phyloP scores from a whole-genome alignment of 2,329 filamentous ascomycete species.

The Cytospora paraplurivora region DNA sequence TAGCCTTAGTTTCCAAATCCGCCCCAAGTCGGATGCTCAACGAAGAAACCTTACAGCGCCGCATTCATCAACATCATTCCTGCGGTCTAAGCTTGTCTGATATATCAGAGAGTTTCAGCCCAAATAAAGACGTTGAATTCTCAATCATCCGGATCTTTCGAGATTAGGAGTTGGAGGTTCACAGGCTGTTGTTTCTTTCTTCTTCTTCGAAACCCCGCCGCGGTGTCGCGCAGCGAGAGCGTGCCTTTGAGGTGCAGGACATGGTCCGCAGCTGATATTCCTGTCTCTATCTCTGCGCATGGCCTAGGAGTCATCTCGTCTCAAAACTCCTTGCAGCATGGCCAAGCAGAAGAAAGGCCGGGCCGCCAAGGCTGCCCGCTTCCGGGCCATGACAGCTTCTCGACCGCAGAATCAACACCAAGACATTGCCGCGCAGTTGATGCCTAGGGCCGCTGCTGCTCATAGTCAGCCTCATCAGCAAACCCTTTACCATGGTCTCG shows the following conservation, averaged over 20 bases:
- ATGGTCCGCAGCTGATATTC: background rate
- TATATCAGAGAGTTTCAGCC: too few relatives aligned
- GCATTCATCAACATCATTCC: background rate
- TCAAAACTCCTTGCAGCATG: slow-evolving; percentile 24
- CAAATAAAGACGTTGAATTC: background rate
- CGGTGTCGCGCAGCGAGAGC: background rate
- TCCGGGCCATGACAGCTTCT: slow-evolving; percentile 19
- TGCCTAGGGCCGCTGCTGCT: slow-evolving; percentile 13
- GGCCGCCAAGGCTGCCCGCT: slow-evolving; percentile 30
- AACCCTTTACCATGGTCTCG: slow-evolving; percentile 34
- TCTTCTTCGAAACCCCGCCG: background rate
- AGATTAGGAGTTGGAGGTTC: background rate
- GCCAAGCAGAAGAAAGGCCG: slow-evolving; percentile 33
- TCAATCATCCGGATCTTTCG: background rate
- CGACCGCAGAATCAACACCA: slow-evolving; percentile 10
- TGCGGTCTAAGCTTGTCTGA: background rate
- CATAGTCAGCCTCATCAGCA: slow-evolving; percentile 24
- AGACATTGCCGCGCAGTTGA: slow-evolving; percentile 23
- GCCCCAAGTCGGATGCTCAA: background rate
- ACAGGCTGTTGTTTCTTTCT: background rate
- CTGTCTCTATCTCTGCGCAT: background rate
- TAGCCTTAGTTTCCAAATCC: background rate
- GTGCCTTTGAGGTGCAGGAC: background rate
- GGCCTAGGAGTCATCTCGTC: background rate
- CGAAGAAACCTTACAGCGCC: background rate